phyloP scores from a whole-genome alignment of 164 flowering plant species.

The Vitis labrusca region DNA sequence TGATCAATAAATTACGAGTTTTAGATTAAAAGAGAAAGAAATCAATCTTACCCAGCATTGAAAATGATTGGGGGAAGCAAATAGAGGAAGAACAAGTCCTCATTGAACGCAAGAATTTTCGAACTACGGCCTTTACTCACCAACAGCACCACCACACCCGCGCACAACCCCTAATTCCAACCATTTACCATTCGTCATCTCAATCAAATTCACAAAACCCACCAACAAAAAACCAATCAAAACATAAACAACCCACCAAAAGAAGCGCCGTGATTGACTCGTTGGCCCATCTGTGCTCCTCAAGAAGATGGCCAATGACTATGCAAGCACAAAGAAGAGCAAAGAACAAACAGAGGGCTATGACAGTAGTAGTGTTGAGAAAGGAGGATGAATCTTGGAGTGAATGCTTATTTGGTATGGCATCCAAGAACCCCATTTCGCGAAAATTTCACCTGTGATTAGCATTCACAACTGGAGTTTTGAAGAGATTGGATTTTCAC shows the following conservation, averaged over 20 bases:
- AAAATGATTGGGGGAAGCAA: slow-evolving; percentile 72
- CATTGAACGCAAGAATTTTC: slow-evolving; percentile 38
- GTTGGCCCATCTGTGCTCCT: slow-evolving; percentile 61
- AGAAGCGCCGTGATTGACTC: slow-evolving; percentile 62
- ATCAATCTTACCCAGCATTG: slow-evolving; percentile 58
- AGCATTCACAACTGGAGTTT: slow-evolving; percentile 18
- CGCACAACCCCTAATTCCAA: slow-evolving; percentile 46
- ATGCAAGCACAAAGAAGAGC: slow-evolving; percentile 55
- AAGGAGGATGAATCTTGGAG: slow-evolving; percentile 18
- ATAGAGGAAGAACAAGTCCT: slow-evolving; percentile 65
- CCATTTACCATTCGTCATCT: not conserved
- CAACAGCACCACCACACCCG: slow-evolving; percentile 58
- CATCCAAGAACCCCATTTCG: slow-evolving; percentile 19
- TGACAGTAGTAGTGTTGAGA: slow-evolving; percentile 30
- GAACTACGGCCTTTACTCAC: slow-evolving; percentile 42
- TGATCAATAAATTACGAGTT: not conserved
- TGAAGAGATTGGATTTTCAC: not conserved
- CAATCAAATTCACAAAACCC: not conserved
- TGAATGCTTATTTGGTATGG: slow-evolving; percentile 1
- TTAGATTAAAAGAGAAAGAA: not conserved
- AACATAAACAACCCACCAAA: slow-evolving; percentile 30
- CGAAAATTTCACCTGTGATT: not conserved
- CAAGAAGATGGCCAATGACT: slow-evolving; percentile 57
- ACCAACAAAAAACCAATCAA: not conserved
- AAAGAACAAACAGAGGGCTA: slow-evolving; percentile 44